Evolutionary conservation across 2,329 filamentous ascomycete species (phyloP), one percentile per base, ranked within the genome.

Genomic region (Aureobasidium zeae): DNA sequence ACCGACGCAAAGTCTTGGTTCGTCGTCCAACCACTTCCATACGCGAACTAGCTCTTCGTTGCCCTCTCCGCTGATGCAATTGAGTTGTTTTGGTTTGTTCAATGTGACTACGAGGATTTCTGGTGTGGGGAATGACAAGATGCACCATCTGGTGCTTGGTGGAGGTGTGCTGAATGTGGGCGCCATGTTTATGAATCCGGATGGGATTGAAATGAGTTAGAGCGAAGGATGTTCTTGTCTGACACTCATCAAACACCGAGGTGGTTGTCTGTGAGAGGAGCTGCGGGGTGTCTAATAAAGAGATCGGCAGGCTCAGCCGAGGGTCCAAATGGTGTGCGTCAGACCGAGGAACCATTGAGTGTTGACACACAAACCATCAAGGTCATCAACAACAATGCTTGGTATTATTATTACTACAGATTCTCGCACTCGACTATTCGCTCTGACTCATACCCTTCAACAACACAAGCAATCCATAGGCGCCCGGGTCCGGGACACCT

Each of bases 401-500:
- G 36, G 36, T 39, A 15, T 2, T 10, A 38, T 19, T 5, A 28
- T 28, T 28, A n/a, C 9, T 37, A 19, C 15, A 19, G 22, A 25
- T 8, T 24, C 9, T 35, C 5, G 19, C 4, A n/a, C 13, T 24
- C 13, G 19, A 20, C 16, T 37, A 9, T 15, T 26, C 34, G 13
- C 17, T 39, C 28, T 15, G 28, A 29, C 46, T 41, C 56, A 63
- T 55, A 7, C 58, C 59, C 45, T 58, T 50, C 48, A 63, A 45
- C 49, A 63, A 43, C 12, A 61, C 53, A 48, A 57, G 50, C 52
- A 63, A 50, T 19, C 61, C 61, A 51, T 58, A 60, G 20, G 59
- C 59, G 9, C 59, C 59, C 8, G 59, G 59, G 53, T 62, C 59
- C 5, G 59, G 59, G 38, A 61, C 58, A 12, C 59, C 58, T 33